Percentiles rank a stretch among this genome's conserved stretches.
Conservation (phyloP, 2,329 filamentous ascomycete species). For the Lachnellula occidentalis region DNA sequence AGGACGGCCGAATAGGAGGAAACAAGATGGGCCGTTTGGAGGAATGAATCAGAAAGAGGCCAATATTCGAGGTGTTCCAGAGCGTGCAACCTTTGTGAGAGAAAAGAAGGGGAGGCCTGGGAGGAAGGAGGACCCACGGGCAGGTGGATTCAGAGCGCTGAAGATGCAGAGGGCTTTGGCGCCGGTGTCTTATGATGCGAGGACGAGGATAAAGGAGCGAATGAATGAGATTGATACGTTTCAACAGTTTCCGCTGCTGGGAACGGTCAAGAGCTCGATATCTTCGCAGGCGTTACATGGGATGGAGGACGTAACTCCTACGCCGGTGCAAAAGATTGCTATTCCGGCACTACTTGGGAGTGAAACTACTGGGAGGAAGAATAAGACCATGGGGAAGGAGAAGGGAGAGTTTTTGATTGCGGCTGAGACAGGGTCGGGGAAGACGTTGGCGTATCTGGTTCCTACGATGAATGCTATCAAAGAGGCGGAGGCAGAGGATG, state of each 20-base stretch:
- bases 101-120: constrained; percentile 9
- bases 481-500: constrained; percentile 59
- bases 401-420: constrained; percentile 68
- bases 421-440: constrained; percentile 94
- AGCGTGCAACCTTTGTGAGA: constrained; percentile 27
- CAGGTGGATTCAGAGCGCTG: constrained; percentile 61
- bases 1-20: constrained; percentile 33
- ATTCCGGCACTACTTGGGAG: constrained; percentile 71
- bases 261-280: constrained; percentile 65
- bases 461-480: constrained; percentile 85
- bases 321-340: constrained; percentile 82
- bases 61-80: constrained; percentile 37
- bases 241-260: constrained; percentile 71
- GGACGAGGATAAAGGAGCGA: constrained; percentile 44
- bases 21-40: constrained; percentile 48
- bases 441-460: constrained; percentile 88
- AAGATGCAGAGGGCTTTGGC: constrained; percentile 87
- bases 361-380: constrained; percentile 39
- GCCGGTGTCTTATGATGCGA: constrained; percentile 68
- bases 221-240: constrained; percentile 72
- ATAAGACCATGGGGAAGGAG: constrained; percentile 30
- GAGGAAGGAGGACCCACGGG: constrained; percentile 32
- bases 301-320: constrained; percentile 71
- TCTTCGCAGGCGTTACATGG: constrained; percentile 67
- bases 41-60: constrained; percentile 52